phyloP scores from a whole-genome alignment of 345 rosid genomes.

The Euclidium syriacum region DNA sequence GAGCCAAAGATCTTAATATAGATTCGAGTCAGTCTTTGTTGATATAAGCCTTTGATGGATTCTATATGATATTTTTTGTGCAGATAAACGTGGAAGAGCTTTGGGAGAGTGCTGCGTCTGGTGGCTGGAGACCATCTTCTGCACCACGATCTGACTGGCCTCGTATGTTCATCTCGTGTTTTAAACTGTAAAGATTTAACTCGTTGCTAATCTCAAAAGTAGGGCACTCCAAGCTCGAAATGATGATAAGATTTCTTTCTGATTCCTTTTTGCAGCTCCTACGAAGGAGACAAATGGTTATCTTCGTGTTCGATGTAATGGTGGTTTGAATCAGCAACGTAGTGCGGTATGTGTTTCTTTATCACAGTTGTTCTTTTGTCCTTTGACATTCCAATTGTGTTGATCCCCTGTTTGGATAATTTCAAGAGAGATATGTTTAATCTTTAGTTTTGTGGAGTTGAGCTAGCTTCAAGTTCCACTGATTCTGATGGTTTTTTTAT shows the following conservation, averaged over 20 bases:
- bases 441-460: neutral
- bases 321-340: slow-evolving; percentile 97
- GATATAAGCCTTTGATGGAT: slow-evolving; percentile 7
- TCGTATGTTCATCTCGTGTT: slow-evolving; percentile 41
- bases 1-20: neutral
- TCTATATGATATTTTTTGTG: slow-evolving; percentile 10
- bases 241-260: slow-evolving; percentile 5
- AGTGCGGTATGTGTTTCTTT: slow-evolving; percentile 68
- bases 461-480: neutral
- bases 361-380: neutral
- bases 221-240: slow-evolving; percentile 10
- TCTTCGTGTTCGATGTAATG: slow-evolving; percentile 96
- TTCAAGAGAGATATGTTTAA: neutral
- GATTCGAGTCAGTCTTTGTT: neutral
- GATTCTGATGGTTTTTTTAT: neutral
- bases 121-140: slow-evolving; percentile 96
- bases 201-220: slow-evolving; percentile 21
- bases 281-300: slow-evolving; percentile 74
- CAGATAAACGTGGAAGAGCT: slow-evolving; percentile 75
- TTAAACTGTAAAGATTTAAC: slow-evolving; percentile 21
- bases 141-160: slow-evolving; percentile 96
- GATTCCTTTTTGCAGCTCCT: slow-evolving; percentile 63
- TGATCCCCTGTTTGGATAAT: neutral
- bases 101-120: slow-evolving; percentile 84
- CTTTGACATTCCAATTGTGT: neutral